A percentile compares a stretch with the other conserved stretches of the same genome.
These are phyloP conservation scores for Mycena belliarum DNA, from an alignment of 768 basidiomycete species.

Conservation along the genomic window DNA sequence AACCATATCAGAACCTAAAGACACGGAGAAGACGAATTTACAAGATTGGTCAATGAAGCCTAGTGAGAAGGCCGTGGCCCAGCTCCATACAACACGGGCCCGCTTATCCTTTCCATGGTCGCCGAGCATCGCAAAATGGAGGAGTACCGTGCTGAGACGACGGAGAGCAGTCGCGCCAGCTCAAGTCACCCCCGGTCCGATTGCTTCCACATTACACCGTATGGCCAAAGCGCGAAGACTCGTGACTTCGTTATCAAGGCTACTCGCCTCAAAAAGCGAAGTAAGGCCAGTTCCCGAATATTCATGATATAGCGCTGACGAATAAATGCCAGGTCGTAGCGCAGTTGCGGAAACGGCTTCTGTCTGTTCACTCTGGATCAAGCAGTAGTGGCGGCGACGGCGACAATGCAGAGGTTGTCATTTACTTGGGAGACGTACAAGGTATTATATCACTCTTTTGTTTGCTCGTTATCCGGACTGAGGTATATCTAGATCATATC, in stretches of 20 bases:
- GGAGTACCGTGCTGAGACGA: background rate
- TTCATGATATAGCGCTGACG: background rate
- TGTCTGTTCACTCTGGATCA: conserved; percentile 35
- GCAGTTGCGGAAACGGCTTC: conserved; percentile 74
- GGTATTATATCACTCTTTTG: conserved; percentile 52
- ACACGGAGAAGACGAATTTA: conserved; percentile 6
- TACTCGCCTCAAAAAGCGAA: conserved; percentile 67
- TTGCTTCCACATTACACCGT: conserved; percentile 59
- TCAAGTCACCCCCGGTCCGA: conserved; percentile 31
- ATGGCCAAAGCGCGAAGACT: conserved; percentile 80
- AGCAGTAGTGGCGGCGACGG: conserved; percentile 41
- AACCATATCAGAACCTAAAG: background rate
- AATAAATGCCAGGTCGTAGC: conserved; percentile 72
- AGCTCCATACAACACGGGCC: conserved; percentile 1
- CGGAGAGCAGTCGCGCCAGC: conserved; percentile 27
- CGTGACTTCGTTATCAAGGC: conserved; percentile 74
- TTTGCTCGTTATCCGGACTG: background rate
- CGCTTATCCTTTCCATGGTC: conserved; percentile 27
- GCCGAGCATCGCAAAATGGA: conserved; percentile 3
- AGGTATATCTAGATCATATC: conserved; percentile 72
- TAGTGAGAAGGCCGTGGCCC: conserved; percentile 15
- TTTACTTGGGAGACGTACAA: conserved; percentile 91
- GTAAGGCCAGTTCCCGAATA: background rate
- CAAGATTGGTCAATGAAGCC: background rate
- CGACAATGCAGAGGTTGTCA: conserved; percentile 70